Percentiles rank a stretch among this genome's conserved stretches.
phyloP scores from a whole-genome alignment of 768 basidiomycete species.

The Russula griseocarnosa region DNA sequence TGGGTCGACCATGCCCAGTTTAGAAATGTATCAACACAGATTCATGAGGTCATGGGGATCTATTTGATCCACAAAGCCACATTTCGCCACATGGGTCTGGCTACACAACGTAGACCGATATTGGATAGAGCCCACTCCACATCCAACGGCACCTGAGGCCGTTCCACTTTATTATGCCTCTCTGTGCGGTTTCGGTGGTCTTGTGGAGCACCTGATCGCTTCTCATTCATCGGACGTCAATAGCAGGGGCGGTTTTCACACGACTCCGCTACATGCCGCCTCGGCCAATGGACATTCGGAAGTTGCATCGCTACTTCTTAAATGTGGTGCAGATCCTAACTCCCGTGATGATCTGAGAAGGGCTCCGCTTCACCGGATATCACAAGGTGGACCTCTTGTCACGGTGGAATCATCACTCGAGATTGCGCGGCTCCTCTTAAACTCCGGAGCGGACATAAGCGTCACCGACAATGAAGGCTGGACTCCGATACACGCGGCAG shows the following conservation, averaged over 20 bases:
- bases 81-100: conserved; percentile 19
- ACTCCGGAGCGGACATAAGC: background rate
- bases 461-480: conserved; percentile 1
- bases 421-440: background rate
- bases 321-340: conserved; percentile 7
- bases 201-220: conserved; percentile 5
- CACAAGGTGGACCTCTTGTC: background rate
- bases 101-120: background rate
- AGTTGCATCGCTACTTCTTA: background rate
- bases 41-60: background rate
- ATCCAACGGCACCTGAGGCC: background rate
- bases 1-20: conserved; percentile 14
- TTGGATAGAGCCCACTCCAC: background rate
- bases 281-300: background rate
- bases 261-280: background rate
- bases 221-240: background rate
- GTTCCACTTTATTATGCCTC: conserved; percentile 9
- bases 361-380: background rate
- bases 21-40: background rate
- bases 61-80: conserved; percentile 6
- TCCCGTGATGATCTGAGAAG: background rate
- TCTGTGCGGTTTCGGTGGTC: conserved; percentile 9
- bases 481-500: conserved; percentile 13
- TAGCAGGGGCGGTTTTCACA: background rate
- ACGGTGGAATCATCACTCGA: background rate